These are phyloP conservation scores for Phytophthora crassamura DNA, from an alignment of 352 stramenopile species.

Conservation along the genomic window DNA sequence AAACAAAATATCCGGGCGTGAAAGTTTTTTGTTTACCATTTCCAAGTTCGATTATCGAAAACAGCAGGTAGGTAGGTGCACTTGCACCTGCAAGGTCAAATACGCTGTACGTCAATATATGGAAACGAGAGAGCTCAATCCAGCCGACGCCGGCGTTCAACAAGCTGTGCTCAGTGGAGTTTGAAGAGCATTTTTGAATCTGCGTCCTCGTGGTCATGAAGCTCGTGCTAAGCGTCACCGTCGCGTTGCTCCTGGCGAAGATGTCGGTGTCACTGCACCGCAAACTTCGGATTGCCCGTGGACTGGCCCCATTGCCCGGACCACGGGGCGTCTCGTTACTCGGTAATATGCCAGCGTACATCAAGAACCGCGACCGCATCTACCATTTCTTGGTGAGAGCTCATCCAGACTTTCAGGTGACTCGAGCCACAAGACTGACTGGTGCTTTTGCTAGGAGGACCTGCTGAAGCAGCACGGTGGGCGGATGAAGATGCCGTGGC, in stretches of 20 bases:
- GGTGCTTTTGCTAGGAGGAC: slow-evolving; percentile 37
- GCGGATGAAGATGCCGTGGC: slow-evolving; percentile 71
- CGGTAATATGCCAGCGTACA: slow-evolving; percentile 61
- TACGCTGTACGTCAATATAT: too few relatives aligned
- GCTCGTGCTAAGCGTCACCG: slow-evolving; percentile 13
- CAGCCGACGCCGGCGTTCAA: neutral
- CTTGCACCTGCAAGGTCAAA: too few relatives aligned
- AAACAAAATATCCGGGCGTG: too few relatives aligned
- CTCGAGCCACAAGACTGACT: neutral
- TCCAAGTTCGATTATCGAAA: too few relatives aligned
- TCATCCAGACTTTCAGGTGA: neutral
- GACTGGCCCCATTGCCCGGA: slow-evolving; percentile 48
- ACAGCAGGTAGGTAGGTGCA: too few relatives aligned
- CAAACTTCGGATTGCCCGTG: slow-evolving; percentile 63
- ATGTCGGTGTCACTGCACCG: slow-evolving; percentile 34
- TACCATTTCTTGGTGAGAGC: slow-evolving; percentile 57
- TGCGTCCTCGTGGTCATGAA: slow-evolving; percentile 3
- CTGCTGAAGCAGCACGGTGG: slow-evolving; percentile 49
- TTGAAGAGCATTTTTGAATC: slow-evolving; percentile 3
- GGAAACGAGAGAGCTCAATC: neutral
- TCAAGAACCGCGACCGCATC: slow-evolving; percentile 58
- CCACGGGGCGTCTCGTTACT: slow-evolving; percentile 54
- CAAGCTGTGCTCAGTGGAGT: neutral
- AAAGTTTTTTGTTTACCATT: too few relatives aligned
- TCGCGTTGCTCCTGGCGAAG: slow-evolving; percentile 14